Conservation (phyloP, 2,329 filamentous ascomycete species). For the Aspergillus sp. region DNA sequence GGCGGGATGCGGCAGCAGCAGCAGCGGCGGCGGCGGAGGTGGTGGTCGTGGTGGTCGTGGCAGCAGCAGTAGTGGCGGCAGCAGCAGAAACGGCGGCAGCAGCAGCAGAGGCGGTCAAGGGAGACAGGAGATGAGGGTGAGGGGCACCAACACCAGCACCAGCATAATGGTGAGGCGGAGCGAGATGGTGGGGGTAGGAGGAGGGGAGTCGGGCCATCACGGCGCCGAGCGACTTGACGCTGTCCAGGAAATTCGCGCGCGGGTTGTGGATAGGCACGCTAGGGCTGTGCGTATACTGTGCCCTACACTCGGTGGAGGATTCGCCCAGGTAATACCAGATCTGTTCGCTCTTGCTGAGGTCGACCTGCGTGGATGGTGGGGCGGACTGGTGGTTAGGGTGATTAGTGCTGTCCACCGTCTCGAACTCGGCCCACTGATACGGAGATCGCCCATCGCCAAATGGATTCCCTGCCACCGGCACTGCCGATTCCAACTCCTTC, state of each 20-base stretch:
- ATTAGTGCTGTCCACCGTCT: constrained; percentile 58
- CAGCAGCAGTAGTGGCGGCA: constrained; percentile 19
- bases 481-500: constrained; percentile 61
- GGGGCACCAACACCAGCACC: background rate
- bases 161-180: constrained; percentile 16
- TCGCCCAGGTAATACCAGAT: constrained; percentile 88
- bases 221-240: constrained; percentile 45
- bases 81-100: constrained; percentile 17
- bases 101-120: constrained; percentile 10
- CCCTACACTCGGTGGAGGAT: constrained; percentile 83
- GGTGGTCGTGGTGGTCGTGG: constrained; percentile 20
- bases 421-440: constrained; percentile 78
- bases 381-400: constrained; percentile 58
- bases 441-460: constrained; percentile 62
- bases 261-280: constrained; percentile 51
- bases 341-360: constrained; percentile 71
- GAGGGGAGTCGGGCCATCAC: constrained; percentile 30
- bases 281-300: constrained; percentile 85
- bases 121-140: constrained; percentile 20
- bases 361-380: constrained; percentile 66
- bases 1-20: constrained; percentile 25
- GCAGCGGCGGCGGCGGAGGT: constrained; percentile 16
- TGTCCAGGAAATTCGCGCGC: constrained; percentile 53
- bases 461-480: constrained; percentile 65
- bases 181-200: constrained; percentile 30